phyloP scores from a whole-genome alignment of 345 rosid species.

The Erucastrum elatum region DNA sequence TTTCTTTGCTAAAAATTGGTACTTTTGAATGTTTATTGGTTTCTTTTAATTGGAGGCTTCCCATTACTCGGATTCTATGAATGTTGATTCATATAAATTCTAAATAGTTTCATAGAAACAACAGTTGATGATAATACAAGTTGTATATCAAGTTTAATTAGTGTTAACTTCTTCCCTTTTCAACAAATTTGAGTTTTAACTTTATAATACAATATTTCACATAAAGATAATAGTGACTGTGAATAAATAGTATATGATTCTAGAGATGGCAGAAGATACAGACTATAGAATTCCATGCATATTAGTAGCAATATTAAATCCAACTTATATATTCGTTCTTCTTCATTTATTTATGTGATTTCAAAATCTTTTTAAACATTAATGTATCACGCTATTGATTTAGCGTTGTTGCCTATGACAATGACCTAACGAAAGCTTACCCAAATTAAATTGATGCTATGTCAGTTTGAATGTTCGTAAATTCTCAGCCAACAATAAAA shows the following conservation, averaged over 20 bases:
- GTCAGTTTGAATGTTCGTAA: constrained; percentile 40
- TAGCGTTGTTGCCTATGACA: constrained; percentile 33
- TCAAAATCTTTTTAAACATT: neutral
- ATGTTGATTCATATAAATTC: constrained; percentile 2
- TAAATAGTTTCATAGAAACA: neutral
- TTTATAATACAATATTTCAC: neutral
- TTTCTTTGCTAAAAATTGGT: neutral
- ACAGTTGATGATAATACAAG: constrained; percentile 6
- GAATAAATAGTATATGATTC: neutral
- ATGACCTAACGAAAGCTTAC: constrained; percentile 33
- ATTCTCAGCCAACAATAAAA: constrained; percentile 28
- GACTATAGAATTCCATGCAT: constrained; percentile 1
- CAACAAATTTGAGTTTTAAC: neutral
- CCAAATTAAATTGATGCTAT: constrained; percentile 29
- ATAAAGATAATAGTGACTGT: neutral
- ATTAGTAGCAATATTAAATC: constrained; percentile 18
- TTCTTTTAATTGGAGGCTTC: constrained; percentile 34
- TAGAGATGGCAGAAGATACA: constrained; percentile 23
- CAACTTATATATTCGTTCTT: constrained; percentile 18
- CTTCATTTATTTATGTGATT: constrained; percentile 24
- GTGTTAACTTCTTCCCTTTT: neutral
- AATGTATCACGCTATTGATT: constrained; percentile 30
- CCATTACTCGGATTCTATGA: constrained; percentile 26
- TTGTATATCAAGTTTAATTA: neutral
- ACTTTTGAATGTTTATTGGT: constrained; percentile 27